phyloP scores from a whole-genome alignment of 805 yeast species.

The Candida sakaeoensis region DNA sequence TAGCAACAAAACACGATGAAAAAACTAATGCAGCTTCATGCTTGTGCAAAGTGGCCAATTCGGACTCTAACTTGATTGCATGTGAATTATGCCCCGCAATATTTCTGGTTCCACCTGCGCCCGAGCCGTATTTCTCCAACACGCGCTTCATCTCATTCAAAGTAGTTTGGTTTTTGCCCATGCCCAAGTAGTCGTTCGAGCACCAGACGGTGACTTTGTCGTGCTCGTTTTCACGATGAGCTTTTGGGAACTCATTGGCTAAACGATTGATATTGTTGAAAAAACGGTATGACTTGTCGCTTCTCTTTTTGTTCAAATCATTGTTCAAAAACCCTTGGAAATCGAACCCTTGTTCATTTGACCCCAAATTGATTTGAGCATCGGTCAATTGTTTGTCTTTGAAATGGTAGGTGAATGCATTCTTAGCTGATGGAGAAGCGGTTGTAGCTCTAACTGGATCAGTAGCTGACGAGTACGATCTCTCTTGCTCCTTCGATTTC shows the following conservation, averaged over 20 bases:
- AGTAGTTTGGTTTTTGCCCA: constrained; percentile 80
- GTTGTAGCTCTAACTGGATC: constrained; percentile 32
- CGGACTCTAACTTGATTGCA: constrained; percentile 84
- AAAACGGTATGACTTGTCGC: constrained; percentile 89
- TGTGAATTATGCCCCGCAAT: constrained; percentile 95
- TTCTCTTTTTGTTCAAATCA: constrained; percentile 70
- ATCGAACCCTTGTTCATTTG: constrained; percentile 59
- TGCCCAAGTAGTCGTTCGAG: constrained; percentile 94
- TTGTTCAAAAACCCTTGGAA: constrained; percentile 64
- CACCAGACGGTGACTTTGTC: constrained; percentile 99
- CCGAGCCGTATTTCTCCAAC: constrained; percentile 89
- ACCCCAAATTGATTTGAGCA: constrained; percentile 25
- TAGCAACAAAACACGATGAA: constrained; percentile 94
- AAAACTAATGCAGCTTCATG: constrained; percentile 95
- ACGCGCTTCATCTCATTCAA: constrained; percentile 73
- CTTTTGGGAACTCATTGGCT: constrained; percentile 89
- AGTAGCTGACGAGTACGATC: constrained; percentile 46
- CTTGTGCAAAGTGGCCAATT: constrained; percentile 85
- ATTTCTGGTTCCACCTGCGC: constrained; percentile 99
- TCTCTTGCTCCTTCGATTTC: constrained; percentile 33
- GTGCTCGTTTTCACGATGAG: constrained; percentile 70
- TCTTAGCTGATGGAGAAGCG: constrained; percentile 32
- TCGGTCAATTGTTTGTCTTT: constrained; percentile 24
- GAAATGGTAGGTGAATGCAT: constrained; percentile 29
- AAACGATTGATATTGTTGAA: constrained; percentile 96